Conservation (phyloP, 305 asterid species). For the Stenogyne calaminthoides region DNA sequence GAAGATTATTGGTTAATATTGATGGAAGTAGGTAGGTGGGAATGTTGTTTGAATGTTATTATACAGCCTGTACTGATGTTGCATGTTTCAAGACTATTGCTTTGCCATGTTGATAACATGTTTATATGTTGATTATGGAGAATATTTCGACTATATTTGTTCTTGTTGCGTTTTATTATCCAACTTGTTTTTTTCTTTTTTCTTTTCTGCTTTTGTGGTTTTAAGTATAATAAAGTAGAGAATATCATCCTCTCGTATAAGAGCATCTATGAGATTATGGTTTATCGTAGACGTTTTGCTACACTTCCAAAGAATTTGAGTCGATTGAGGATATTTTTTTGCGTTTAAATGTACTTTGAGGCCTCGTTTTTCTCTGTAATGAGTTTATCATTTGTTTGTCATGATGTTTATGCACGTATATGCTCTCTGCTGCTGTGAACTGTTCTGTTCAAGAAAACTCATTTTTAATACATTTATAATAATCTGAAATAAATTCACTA, state of each 20-base stretch:
- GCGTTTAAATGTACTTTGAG: not conserved
- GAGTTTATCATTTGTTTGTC: conserved; percentile 1
- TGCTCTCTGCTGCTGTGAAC: not conserved
- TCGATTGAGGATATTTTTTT: not conserved
- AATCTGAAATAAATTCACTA: not conserved
- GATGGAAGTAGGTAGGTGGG: conserved; percentile 25
- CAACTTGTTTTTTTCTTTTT: not conserved
- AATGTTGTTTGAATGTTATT: not conserved
- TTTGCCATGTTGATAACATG: not conserved
- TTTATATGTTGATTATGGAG: not conserved
- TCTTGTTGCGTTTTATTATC: not conserved
- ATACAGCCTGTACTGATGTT: not conserved
- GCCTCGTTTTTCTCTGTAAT: conserved; percentile 7
- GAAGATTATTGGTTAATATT: not conserved
- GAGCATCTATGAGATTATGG: not conserved
- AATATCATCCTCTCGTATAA: not conserved
- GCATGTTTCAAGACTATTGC: not conserved
- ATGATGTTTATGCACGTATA: not conserved
- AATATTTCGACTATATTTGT: not conserved
- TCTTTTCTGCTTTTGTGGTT: not conserved
- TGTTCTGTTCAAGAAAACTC: not conserved
- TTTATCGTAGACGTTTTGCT: conserved; percentile 4
- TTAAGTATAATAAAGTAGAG: not conserved
- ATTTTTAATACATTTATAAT: not conserved
- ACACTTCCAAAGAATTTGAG: not conserved